Evolutionary conservation across 108 stramenopile species (phyloP).

Genomic region (Cyclotella atomus): DNA sequence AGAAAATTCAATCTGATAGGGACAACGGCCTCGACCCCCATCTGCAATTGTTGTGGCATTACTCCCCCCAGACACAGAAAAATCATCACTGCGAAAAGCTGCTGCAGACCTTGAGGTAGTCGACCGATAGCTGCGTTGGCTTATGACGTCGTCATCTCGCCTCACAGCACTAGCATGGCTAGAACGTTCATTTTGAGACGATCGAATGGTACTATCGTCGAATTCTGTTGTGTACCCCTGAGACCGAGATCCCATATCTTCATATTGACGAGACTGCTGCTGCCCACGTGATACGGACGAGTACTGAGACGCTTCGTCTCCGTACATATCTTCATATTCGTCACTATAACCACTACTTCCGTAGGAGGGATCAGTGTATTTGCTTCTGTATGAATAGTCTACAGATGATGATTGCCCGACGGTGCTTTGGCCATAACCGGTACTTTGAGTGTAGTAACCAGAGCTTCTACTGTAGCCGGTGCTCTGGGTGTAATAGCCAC

Average conservation of each 20-base stretch:
- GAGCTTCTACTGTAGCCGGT: slow-evolving; percentile 4
- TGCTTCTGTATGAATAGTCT: neutral
- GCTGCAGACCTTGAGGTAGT: neutral
- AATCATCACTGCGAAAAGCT: neutral
- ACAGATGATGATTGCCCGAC: neutral
- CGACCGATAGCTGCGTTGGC: neutral
- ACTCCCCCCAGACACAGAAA: neutral
- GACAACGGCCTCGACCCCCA: slow-evolving; percentile 36
- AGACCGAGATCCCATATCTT: neutral
- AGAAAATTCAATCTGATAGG: slow-evolving; percentile 43
- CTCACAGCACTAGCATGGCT: neutral
- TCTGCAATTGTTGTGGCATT: slow-evolving; percentile 24
- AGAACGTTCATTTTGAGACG: neutral
- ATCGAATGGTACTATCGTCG: slow-evolving; percentile 1
- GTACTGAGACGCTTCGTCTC: no score
- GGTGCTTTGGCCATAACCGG: neutral
- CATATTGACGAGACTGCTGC: no score
- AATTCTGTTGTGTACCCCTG: neutral
- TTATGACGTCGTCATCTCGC: neutral
- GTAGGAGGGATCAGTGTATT: neutral
- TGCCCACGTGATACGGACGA: no score
- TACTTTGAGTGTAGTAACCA: neutral
- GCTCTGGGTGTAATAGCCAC: neutral
- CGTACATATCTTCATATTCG: no score
- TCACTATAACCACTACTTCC: neutral